Conservation (phyloP, 352 stramenopile genomes). For the Poterioochromonas sp. region DNA sequence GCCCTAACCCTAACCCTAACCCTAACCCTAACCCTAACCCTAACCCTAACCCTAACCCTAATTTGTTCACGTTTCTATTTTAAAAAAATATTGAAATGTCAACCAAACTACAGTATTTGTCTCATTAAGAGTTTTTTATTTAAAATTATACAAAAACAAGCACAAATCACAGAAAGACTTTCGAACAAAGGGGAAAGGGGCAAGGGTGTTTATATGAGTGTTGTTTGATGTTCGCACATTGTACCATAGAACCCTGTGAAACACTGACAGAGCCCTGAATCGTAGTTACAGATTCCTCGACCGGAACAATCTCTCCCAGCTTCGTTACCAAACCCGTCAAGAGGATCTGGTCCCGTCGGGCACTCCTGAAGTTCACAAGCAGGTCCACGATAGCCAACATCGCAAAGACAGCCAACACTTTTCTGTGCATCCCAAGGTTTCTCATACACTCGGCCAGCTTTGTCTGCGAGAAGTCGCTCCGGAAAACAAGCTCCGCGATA, state of each 20-base stretch:
- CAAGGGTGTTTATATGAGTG: not conserved
- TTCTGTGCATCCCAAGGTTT: constrained; percentile 77
- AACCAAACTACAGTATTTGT: not conserved
- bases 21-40: constrained; percentile 8
- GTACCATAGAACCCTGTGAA: constrained; percentile 86
- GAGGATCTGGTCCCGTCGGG: constrained; percentile 68
- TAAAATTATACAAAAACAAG: not conserved
- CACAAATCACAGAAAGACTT: not conserved
- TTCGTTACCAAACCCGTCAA: constrained; percentile 59
- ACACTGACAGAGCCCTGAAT: constrained; percentile 71
- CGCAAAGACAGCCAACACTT: constrained; percentile 84
- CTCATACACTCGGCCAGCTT: constrained; percentile 42
- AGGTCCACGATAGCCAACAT: no score
- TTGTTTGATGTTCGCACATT: not conserved
- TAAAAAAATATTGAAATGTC: no score
- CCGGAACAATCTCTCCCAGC: constrained; percentile 77
- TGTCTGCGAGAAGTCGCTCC: constrained; percentile 61
- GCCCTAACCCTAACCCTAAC: constrained; percentile 27
- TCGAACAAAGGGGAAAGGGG: not conserved
- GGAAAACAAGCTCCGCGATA: constrained; percentile 80
- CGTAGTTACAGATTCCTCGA: not conserved
- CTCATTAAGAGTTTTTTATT: not conserved
- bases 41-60: not conserved
- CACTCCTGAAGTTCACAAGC: constrained; percentile 84
- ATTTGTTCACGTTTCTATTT: not conserved